phyloP scores from a whole-genome alignment of 345 rosid genomes.

The Orychophragmus violaceus region DNA sequence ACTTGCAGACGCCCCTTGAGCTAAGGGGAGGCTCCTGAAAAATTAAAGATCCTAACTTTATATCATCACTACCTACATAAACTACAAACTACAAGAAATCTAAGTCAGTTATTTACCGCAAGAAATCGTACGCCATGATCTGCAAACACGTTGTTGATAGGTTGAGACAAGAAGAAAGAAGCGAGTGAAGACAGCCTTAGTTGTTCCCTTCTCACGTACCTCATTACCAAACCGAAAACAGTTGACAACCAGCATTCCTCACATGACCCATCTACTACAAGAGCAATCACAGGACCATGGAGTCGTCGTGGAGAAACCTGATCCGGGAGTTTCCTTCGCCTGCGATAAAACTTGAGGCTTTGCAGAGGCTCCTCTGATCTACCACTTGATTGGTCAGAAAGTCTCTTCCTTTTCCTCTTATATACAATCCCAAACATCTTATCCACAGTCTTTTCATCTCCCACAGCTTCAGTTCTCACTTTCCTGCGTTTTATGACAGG shows the following conservation, averaged over 20 bases:
- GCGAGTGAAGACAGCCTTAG: slow-evolving; percentile 46
- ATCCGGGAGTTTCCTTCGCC: slow-evolving; percentile 34
- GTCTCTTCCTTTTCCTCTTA: slow-evolving; percentile 62
- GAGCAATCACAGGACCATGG: slow-evolving; percentile 27
- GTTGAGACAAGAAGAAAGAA: slow-evolving; percentile 50
- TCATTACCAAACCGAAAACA: slow-evolving; percentile 48
- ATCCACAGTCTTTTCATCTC: slow-evolving; percentile 17
- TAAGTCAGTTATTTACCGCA: slow-evolving; percentile 35
- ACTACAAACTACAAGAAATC: background rate
- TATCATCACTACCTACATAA: background rate
- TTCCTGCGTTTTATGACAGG: slow-evolving; percentile 20
- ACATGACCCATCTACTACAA: slow-evolving; percentile 31
- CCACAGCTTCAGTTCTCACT: slow-evolving; percentile 14
- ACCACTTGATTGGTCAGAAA: slow-evolving; percentile 12
- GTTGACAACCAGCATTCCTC: slow-evolving; percentile 32
- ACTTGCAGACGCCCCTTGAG: slow-evolving; percentile 55
- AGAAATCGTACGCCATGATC: slow-evolving; percentile 49
- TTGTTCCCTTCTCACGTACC: slow-evolving; percentile 37
- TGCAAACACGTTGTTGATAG: slow-evolving; percentile 43
- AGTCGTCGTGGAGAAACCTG: slow-evolving; percentile 2
- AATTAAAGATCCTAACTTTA: background rate
- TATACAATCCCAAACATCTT: slow-evolving; percentile 74
- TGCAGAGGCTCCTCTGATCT: slow-evolving; percentile 21
- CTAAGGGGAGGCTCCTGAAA: slow-evolving; percentile 47
- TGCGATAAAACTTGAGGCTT: slow-evolving; percentile 42